Evolutionary conservation across 768 basidiomycete species (phyloP).

Genomic region (Naganishia onofrii): DNA sequence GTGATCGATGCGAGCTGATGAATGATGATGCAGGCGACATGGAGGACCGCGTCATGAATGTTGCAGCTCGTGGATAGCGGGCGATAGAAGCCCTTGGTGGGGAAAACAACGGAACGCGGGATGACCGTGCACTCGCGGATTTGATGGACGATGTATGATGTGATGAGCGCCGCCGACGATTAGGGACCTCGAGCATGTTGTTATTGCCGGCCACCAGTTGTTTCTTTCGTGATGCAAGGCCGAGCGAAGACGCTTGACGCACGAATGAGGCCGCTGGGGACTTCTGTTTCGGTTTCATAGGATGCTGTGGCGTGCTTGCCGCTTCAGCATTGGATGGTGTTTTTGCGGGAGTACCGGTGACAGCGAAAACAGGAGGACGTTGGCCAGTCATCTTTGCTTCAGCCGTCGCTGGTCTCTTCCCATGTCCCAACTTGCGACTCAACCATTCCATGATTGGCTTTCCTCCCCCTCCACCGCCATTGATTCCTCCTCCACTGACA

Average conservation of each 20-base stretch:
- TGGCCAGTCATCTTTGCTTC: background rate
- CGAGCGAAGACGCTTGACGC: conserved; percentile 8
- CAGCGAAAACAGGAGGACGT: background rate
- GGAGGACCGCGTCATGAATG: conserved; percentile 11
- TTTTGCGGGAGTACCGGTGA: background rate
- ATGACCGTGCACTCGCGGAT: background rate
- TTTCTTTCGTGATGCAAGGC: background rate
- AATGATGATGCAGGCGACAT: conserved; percentile 13
- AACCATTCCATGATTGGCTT: conserved; percentile 31
- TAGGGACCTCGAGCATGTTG: background rate
- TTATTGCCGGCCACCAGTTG: background rate
- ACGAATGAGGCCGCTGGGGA: background rate
- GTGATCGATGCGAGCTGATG: conserved; percentile 21
- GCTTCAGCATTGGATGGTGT: background rate
- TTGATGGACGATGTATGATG: conserved; percentile 11
- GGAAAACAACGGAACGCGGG: conserved; percentile 1
- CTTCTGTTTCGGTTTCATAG: background rate
- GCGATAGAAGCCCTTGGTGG: background rate
- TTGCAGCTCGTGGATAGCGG: conserved; percentile 10
- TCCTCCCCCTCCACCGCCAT: background rate
- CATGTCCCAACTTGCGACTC: conserved; percentile 23
- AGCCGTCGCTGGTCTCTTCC: background rate
- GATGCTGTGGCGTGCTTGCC: background rate
- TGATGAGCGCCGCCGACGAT: background rate
- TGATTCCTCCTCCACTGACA: background rate